phyloP scores from a whole-genome alignment of 139 green algal genomes.

The Coccomyxa sp. region DNA sequence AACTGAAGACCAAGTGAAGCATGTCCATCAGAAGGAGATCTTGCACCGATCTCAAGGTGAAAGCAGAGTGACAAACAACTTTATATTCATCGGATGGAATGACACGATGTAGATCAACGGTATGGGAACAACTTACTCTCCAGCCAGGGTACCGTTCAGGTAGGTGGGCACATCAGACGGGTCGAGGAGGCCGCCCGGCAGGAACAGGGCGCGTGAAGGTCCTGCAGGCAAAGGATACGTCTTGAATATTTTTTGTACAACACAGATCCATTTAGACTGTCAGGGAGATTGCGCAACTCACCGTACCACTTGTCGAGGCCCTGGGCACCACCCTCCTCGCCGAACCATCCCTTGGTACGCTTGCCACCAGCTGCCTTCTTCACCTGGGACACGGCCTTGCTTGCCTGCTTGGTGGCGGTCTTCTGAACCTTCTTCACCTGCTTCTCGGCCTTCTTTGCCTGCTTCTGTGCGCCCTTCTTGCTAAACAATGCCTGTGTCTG shows the following conservation, averaged over 20 bases:
- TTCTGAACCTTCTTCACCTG: constrained; percentile 20
- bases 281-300: constrained; percentile 7
- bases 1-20: neutral
- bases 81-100: neutral
- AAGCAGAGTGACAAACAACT: neutral
- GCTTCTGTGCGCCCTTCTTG: constrained; percentile 28
- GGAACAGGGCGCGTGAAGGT: constrained; percentile 75
- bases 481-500: constrained; percentile 3
- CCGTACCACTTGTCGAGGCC: constrained; percentile 85
- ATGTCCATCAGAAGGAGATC: neutral
- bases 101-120: neutral
- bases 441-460: neutral
- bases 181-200: constrained; percentile 83
- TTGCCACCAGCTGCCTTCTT: constrained; percentile 13
- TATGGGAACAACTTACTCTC: constrained; percentile 65
- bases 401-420: constrained; percentile 12
- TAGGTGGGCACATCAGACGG: constrained; percentile 71
- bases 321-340: constrained; percentile 30
- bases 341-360: constrained; percentile 57
- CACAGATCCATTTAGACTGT: neutral
- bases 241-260: neutral
- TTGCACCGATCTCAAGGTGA: neutral
- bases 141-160: constrained; percentile 83
- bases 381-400: constrained; percentile 5
- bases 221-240: constrained; percentile 40